A percentile compares a stretch with the other conserved stretches of the same genome.
Evolutionary conservation across 2,329 filamentous ascomycete genomes (phyloP).

Genomic region (Rutstroemia sp.): DNA sequence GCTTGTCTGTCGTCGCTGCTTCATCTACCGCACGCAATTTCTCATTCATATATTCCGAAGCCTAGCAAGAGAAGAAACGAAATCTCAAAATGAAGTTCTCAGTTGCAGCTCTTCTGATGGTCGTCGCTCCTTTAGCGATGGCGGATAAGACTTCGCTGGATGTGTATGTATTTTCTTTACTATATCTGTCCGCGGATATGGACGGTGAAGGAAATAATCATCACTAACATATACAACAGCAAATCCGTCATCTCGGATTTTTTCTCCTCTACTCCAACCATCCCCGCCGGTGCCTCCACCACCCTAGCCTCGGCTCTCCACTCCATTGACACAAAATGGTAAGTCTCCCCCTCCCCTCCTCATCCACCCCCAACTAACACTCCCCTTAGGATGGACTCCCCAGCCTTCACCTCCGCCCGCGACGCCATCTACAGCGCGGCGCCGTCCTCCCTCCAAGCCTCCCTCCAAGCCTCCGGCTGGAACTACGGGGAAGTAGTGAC

Average conservation of each 20-base stretch:
- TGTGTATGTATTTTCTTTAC: slow-evolving; percentile 14
- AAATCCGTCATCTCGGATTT: slow-evolving; percentile 17
- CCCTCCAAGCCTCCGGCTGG: slow-evolving; percentile 12
- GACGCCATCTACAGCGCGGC: slow-evolving; percentile 18
- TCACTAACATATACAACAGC: slow-evolving; percentile 4
- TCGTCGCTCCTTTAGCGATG: not conserved
- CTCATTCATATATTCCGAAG: too few relatives aligned
- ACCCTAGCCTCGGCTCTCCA: slow-evolving; percentile 13
- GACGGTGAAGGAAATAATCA: too few relatives aligned
- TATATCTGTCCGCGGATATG: not conserved
- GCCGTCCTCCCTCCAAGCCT: slow-evolving; percentile 10
- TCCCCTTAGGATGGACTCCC: slow-evolving; percentile 12
- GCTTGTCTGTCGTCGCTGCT: too few relatives aligned
- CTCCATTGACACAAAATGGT: not conserved
- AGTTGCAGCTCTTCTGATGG: not conserved
- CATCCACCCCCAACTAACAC: not conserved
- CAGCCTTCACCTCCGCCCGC: slow-evolving; percentile 15
- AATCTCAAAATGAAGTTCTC: slow-evolving; percentile 5
- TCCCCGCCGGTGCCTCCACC: slow-evolving; percentile 17
- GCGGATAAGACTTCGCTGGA: slow-evolving; percentile 8
- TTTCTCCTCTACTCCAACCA: slow-evolving; percentile 14
- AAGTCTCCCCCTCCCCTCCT: not conserved
- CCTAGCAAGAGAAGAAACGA: not conserved
- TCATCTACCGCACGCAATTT: too few relatives aligned
- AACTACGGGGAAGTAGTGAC: slow-evolving; percentile 9